These are phyloP conservation scores for Carex myosuroides DNA, from an alignment of 176 grass and related monocot genomes.

Conservation along the genomic window DNA sequence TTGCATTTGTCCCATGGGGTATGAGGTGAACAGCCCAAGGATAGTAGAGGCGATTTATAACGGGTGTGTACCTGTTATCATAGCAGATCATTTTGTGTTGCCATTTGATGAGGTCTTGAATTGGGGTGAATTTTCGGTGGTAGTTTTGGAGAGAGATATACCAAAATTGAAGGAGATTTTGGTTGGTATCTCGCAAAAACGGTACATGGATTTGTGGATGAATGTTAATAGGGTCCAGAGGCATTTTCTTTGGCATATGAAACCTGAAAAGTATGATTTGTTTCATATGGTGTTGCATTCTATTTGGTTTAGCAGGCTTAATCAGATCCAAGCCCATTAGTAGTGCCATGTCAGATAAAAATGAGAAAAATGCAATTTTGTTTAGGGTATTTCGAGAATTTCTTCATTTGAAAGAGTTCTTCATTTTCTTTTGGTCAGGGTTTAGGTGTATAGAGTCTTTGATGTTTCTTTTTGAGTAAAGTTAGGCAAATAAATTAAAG, in stretches of 20 bases:
- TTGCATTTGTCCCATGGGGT: slow-evolving; percentile 89
- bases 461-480: neutral
- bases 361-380: neutral
- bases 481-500: neutral
- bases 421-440: neutral
- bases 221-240: slow-evolving; percentile 75
- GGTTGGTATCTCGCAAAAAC: slow-evolving; percentile 27
- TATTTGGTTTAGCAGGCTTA: slow-evolving; percentile 73
- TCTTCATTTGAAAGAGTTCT: neutral
- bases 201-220: slow-evolving; percentile 45
- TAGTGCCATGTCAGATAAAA: neutral
- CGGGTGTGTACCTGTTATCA: slow-evolving; percentile 80
- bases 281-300: slow-evolving; percentile 94
- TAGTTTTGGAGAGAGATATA: slow-evolving; percentile 58
- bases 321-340: slow-evolving; percentile 34
- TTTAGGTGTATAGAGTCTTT: neutral
- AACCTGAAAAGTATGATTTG: slow-evolving; percentile 62
- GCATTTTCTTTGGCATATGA: slow-evolving; percentile 77
- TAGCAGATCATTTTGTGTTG: slow-evolving; percentile 79
- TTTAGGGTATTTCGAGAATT: neutral
- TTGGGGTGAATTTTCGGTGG: slow-evolving; percentile 59
- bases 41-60: slow-evolving; percentile 87
- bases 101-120: slow-evolving; percentile 65
- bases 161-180: slow-evolving; percentile 67
- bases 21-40: slow-evolving; percentile 90